Percentiles rank a stretch among this genome's conserved stretches.
These are phyloP conservation scores for Amphichorda felina DNA, from an alignment of 2,329 filamentous ascomycete genomes.

Conservation along the genomic window DNA sequence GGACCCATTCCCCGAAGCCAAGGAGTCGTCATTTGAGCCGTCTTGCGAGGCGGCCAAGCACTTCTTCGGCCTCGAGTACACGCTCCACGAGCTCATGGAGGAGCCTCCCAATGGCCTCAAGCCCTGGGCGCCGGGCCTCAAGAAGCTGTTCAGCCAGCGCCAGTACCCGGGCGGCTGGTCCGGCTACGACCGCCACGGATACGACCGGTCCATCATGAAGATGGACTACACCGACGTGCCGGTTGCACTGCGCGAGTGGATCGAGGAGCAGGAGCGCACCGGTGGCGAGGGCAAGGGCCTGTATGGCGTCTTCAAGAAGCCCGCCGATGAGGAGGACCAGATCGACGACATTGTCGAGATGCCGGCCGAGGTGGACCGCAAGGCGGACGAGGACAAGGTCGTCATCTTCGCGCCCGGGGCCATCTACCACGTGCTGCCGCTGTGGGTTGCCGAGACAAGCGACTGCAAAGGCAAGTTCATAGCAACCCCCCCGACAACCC, in stretches of 20 bases:
- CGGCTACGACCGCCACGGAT: slow-evolving; percentile 38
- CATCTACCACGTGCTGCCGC: slow-evolving; percentile 33
- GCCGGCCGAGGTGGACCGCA: slow-evolving; percentile 13
- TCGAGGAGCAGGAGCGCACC: slow-evolving; percentile 27
- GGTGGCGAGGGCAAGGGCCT: slow-evolving; percentile 22
- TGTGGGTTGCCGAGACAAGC: slow-evolving; percentile 33
- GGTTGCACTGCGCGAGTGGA: slow-evolving; percentile 31
- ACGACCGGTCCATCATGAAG: slow-evolving; percentile 31
- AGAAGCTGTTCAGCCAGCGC: slow-evolving; percentile 23
- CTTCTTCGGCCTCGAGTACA: slow-evolving; percentile 27
- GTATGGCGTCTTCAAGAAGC: slow-evolving; percentile 27
- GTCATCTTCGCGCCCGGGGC: slow-evolving; percentile 42
- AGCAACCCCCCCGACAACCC: background rate
- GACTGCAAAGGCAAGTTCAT: slow-evolving; percentile 26
- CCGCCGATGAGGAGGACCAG: slow-evolving; percentile 25
- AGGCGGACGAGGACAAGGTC: slow-evolving; percentile 19
- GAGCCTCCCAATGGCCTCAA: slow-evolving; percentile 23
- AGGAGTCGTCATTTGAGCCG: slow-evolving; percentile 15
- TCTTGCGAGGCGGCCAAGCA: slow-evolving; percentile 20
- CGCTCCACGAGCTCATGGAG: slow-evolving; percentile 28
- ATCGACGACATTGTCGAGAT: slow-evolving; percentile 23
- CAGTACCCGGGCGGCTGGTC: slow-evolving; percentile 40
- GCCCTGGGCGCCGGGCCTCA: slow-evolving; percentile 26
- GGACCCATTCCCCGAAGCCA: slow-evolving; percentile 22
- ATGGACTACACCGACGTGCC: slow-evolving; percentile 34